Evolutionary conservation across 306 rosid species (phyloP).

Genomic region (Rosa multiflora): DNA sequence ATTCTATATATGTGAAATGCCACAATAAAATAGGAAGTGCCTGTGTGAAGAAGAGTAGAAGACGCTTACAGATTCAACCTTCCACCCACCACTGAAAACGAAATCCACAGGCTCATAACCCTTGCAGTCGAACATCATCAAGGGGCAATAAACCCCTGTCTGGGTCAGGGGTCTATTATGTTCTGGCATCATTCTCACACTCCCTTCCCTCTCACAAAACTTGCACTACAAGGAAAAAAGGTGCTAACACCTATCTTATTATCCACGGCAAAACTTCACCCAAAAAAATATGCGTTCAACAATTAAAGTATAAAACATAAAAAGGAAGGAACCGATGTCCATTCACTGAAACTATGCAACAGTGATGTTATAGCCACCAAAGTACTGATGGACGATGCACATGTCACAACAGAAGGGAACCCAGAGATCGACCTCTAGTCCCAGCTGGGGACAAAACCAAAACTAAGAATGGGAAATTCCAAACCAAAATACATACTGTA

Average conservation of each 20-base stretch:
- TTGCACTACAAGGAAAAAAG: conserved; percentile 60
- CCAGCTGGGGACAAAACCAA: no score
- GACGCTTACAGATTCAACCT: conserved; percentile 81
- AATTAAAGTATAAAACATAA: no score
- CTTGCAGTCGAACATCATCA: conserved; percentile 85
- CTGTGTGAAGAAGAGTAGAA: neutral
- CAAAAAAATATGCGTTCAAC: no score
- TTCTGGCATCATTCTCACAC: conserved; percentile 70
- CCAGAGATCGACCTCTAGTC: no score
- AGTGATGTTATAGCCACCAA: no score
- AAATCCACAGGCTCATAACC: conserved; percentile 77
- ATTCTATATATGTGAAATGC: neutral
- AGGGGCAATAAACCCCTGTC: conserved; percentile 53
- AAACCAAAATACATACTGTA: no score
- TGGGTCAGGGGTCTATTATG: conserved; percentile 61
- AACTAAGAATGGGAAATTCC: no score
- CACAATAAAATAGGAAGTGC: neutral
- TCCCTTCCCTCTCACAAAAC: conserved; percentile 87
- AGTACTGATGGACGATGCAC: no score
- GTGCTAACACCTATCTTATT: neutral
- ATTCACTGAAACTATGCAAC: no score
- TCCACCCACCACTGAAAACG: conserved; percentile 63
- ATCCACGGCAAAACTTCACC: neutral
- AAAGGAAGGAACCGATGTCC: no score
- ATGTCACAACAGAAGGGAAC: no score